Conservation (phyloP, 1,284 basidiomycete genomes). For the Sphaerobolus stellatus region DNA sequence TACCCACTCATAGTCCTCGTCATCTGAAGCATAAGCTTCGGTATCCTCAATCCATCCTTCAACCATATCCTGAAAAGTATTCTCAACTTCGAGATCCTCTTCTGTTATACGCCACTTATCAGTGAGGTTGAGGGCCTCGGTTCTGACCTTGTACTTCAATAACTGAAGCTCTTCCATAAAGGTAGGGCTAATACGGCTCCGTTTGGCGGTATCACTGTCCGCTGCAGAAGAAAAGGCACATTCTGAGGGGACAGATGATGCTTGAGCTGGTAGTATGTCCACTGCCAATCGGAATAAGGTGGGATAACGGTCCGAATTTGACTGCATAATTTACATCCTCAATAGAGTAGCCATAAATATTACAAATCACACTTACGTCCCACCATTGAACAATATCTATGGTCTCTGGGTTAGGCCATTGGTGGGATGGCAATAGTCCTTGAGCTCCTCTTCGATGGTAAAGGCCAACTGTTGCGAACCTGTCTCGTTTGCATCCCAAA, state of each 20-base stretch:
- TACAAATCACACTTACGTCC: conserved; percentile 1
- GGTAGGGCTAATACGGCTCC: conserved; percentile 11
- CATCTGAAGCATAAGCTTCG: no score
- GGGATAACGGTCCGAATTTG: conserved; percentile 14
- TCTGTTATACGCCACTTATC: not conserved
- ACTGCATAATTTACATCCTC: not conserved
- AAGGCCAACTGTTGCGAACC: not conserved
- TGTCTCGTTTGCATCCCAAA: not conserved
- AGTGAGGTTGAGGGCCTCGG: not conserved
- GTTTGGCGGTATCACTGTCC: conserved; percentile 19
- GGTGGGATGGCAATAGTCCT: not conserved
- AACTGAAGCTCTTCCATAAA: conserved; percentile 21
- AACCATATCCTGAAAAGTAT: not conserved
- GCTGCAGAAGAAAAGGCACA: conserved; percentile 28
- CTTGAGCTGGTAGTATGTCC: conserved; percentile 28
- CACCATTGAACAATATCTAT: not conserved
- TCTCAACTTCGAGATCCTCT: not conserved
- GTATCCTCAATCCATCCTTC: not conserved
- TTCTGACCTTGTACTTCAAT: not conserved
- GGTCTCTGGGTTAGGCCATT: not conserved
- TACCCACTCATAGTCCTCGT: no score
- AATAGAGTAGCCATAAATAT: no score
- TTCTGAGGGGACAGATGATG: conserved; percentile 29
- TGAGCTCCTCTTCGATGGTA: not conserved
- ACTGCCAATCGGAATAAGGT: conserved; percentile 20